Conservation (phyloP, 768 basidiomycete genomes). For the Kwoniella pini region DNA sequence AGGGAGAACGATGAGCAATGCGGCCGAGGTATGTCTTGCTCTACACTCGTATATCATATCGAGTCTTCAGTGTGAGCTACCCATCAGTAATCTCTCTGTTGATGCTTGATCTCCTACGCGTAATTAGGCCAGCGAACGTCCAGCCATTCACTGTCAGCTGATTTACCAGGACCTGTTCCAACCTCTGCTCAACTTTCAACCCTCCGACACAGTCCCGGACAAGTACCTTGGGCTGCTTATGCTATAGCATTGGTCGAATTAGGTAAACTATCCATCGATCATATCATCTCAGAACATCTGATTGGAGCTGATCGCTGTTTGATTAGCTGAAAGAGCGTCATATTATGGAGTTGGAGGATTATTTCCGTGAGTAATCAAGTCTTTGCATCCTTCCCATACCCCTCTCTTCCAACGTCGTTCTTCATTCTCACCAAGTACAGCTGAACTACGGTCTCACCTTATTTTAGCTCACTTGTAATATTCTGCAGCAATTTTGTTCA, state of each 20-base stretch:
- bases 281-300: background rate
- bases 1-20: background rate
- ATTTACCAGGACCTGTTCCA: constrained; percentile 10
- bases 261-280: constrained; percentile 10
- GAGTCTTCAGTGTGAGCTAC: too few species aligned
- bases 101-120: too few species aligned
- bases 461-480: too few species aligned
- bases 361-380: constrained; percentile 21
- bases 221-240: constrained; percentile 25
- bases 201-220: constrained; percentile 13
- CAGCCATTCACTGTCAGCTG: too few species aligned
- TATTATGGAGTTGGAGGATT: constrained; percentile 34
- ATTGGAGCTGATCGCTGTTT: background rate
- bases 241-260: constrained; percentile 22
- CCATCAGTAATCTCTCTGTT: too few species aligned
- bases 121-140: too few species aligned
- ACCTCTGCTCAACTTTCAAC: constrained; percentile 6
- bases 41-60: too few species aligned
- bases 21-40: too few species aligned
- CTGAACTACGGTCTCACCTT: background rate
- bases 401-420: background rate
- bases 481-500: constrained; percentile 36
- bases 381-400: background rate
- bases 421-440: background rate
- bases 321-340: constrained; percentile 36